Evolutionary conservation across 1,284 basidiomycete species (phyloP), one percentile per base, ranked within the genome.

Genomic region (Cryptococcus sp.): DNA sequence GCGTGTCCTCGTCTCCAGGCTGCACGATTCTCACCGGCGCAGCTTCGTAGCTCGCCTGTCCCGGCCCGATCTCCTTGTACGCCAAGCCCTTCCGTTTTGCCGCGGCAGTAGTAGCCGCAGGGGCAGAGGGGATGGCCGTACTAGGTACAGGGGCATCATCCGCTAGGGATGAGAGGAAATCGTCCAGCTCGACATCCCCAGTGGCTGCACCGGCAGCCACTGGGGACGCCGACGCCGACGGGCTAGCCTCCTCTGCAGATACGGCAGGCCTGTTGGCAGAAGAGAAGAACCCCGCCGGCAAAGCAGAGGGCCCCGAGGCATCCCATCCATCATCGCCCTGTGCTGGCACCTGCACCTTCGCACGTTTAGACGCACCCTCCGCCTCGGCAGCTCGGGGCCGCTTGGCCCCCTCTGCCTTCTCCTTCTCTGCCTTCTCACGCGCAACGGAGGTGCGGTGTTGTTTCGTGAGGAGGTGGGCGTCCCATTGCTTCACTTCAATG

Each of bases 381-480:
- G 37, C 54, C 56, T 56, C 53, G n/a, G 47, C 48, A 39, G 23
- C 50, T 40, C 45, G 42, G n/a, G 49, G 42, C 37, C 50, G 28
- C 28, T 57, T 56, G 24, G 55, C 68, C 66, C 37, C 62, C 49
- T 44, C 62, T 50, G 58, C 62, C 40, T 67, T 68, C 12, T 61
- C 65, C 39, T 67, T 65, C 44, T 63, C 60, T 11, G 68, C 67
- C 52, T 69, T 71, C 56, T 75, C 72, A 7, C 77, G 63, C 39
- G 67, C 63, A 15, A 70, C 68, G 1, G 73, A 72, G 13, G 69
- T 66, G 18, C 75, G 68, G 57, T 78, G 77, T 60, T 75, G 73
- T 62, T 78, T 77, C 9, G 76, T 76, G 37, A 76, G 52, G 13
- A 75, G 53, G 58, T 78, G 77, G 1, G 76, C 75, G 50, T 77